A percentile compares a stretch with the other conserved stretches of the same genome.
Conservation (phyloP, 805 yeast genomes). For the Helenozyma baotianmanensis region DNA sequence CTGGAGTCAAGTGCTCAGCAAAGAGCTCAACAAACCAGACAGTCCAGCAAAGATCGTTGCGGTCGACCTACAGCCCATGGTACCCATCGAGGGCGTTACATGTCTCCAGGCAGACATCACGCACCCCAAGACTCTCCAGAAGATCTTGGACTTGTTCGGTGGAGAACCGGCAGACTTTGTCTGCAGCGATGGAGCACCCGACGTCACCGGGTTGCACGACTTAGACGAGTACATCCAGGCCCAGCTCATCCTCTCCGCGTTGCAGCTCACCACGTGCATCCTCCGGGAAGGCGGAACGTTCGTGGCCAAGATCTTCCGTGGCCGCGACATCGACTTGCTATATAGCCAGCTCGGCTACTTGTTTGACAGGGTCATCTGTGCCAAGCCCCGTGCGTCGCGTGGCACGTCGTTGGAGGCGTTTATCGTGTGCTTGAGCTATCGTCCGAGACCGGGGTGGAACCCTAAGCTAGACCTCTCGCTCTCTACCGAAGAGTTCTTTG, state of each 20-base stretch:
- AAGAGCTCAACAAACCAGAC: constrained; percentile 42
- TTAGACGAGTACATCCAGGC: constrained; percentile 96
- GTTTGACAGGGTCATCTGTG: constrained; percentile 86
- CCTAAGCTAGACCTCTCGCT: constrained; percentile 55
- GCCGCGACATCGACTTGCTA: constrained; percentile 89
- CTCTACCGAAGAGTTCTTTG: constrained; percentile 81
- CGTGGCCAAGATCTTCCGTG: constrained; percentile 95
- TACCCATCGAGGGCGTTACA: constrained; percentile 88
- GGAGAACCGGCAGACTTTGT: constrained; percentile 94
- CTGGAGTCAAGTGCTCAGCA: constrained; percentile 92
- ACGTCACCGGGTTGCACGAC: constrained; percentile 96
- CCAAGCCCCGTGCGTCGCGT: constrained; percentile 92
- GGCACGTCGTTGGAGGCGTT: constrained; percentile 94
- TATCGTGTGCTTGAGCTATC: constrained; percentile 84
- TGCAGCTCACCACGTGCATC: constrained; percentile 86
- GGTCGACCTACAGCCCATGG: constrained; percentile 96
- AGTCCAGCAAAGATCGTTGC: constrained; percentile 71
- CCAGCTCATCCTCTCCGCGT: constrained; percentile 84
- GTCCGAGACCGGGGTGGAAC: constrained; percentile 78
- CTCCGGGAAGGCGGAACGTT: constrained; percentile 87
- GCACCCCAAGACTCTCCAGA: constrained; percentile 81
- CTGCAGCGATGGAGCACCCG: constrained; percentile 98
- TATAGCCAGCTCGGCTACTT: constrained; percentile 88
- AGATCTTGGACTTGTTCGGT: constrained; percentile 75
- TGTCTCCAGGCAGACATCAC: constrained; percentile 96